Base-by-base conservation (phyloP, 345 rosid genomes). In the Populus tremula region DNA sequence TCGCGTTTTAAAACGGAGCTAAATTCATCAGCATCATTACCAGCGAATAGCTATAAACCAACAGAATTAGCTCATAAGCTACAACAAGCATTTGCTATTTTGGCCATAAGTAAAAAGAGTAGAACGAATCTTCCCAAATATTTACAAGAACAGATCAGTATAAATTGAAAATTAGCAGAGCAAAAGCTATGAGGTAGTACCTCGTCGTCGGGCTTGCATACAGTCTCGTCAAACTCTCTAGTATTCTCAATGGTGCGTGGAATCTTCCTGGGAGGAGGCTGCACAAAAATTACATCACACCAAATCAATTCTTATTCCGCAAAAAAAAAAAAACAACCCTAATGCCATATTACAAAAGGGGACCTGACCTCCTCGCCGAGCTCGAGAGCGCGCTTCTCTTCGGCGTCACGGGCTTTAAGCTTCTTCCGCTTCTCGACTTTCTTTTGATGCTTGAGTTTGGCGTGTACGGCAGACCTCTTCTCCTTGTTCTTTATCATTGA, bases 161-260 rank as follows among this genome's bases (percentile, higher is more conserved):
- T 0, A 41, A 41, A 1, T 10, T 20, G 14, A 61, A 20, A 61
- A 50, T 17, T 29, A 33, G 7, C 75, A 72, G 67, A 29, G 9
- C 13, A 4, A 2, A 27, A 56, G 5, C 47, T 69, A 68, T 67
- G 56, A 68, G 38, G 33, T 29, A 36, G 16, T 77, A 95, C 99
- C 92, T 96, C 99, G 18, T 94, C 99, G 56, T 93, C 95, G 5
- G 97, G 95, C 87, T 83, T 87, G 89, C 97, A 96, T 49, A 96
- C 87, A 1, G 98, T 96, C 76, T 94, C 98, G 73, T 96, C 99
- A 4, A 72, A 9, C 85, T 96, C 99, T 71, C 99, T 87, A 4
- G 98, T 92, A 77, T 96, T 96, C 89, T 96, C 99, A 65, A 96
- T 92, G 33, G 97, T 96, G 13, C 87, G 90, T 62, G 99, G 98